These are phyloP conservation scores for Leccinum uliginosum DNA, from an alignment of 768 basidiomycete genomes.

Conservation along the genomic window DNA sequence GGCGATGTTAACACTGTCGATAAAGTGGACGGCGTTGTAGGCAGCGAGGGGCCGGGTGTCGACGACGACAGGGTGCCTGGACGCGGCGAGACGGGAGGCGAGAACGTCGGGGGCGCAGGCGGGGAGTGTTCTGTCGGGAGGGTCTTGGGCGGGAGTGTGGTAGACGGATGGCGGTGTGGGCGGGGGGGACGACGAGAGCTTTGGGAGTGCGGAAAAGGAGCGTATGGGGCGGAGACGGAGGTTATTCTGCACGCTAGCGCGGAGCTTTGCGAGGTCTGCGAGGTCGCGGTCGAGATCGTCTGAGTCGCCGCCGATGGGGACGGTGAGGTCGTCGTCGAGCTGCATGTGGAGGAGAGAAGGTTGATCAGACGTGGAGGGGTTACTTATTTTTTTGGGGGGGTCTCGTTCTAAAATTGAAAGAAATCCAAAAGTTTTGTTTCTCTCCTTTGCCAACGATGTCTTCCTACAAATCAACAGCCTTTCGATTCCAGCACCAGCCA, in stretches of 20 bases:
- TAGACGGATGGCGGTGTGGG: neutral
- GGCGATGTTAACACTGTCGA: constrained; percentile 74
- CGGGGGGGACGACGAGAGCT: constrained; percentile 26
- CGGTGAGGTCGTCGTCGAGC: constrained; percentile 21
- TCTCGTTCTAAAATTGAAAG: constrained; percentile 25
- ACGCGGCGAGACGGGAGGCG: constrained; percentile 45
- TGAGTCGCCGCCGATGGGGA: constrained; percentile 28
- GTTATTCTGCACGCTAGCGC: constrained; percentile 71
- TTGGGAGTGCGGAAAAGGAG: constrained; percentile 50
- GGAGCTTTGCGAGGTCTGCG: constrained; percentile 61
- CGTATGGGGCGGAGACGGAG: constrained; percentile 74
- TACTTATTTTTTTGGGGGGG: constrained; percentile 8
- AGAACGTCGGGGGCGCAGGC: constrained; percentile 42
- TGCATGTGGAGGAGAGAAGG: constrained; percentile 12
- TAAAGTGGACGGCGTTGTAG: constrained; percentile 62
- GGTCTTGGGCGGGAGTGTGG: constrained; percentile 1
- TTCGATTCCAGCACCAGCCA: constrained; percentile 20
- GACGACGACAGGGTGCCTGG: constrained; percentile 61
- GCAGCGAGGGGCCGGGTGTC: constrained; percentile 74
- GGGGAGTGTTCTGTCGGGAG: constrained; percentile 27
- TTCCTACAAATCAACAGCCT: constrained; percentile 31
- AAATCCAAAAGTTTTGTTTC: constrained; percentile 1
- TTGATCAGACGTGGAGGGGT: constrained; percentile 9
- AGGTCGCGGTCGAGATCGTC: constrained; percentile 67
- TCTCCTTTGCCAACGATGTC: constrained; percentile 17